Evolutionary conservation across 257 asterid genomes (phyloP).

Genomic region (Eucommia ulmoides): DNA sequence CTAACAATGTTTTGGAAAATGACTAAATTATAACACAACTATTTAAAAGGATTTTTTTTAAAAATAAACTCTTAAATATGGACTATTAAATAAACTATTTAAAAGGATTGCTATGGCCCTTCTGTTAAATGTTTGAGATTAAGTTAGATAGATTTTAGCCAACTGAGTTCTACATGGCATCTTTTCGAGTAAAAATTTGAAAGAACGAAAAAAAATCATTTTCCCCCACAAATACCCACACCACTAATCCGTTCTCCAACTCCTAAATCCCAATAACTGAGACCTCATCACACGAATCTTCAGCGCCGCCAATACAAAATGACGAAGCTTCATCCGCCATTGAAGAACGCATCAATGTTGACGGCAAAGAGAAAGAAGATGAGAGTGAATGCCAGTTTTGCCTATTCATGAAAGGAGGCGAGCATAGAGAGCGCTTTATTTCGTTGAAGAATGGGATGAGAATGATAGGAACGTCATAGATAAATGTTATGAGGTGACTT

Average conservation of each 20-base stretch:
- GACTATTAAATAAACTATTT: too few species aligned
- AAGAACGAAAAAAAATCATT: too few species aligned
- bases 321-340: constrained; percentile 1
- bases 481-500: constrained; percentile 44
- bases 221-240: too few species aligned
- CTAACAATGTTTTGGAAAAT: too few species aligned
- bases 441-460: constrained; percentile 59
- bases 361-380: constrained; percentile 32
- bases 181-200: too few species aligned
- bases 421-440: constrained; percentile 48
- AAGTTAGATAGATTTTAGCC: too few species aligned
- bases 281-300: constrained; percentile 11
- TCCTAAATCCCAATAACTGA: constrained; percentile 9
- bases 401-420: constrained; percentile 79
- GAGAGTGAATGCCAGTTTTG: constrained; percentile 77
- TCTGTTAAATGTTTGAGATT: too few species aligned
- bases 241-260: constrained; percentile 6
- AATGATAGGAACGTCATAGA: constrained; percentile 52
- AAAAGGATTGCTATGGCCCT: too few species aligned
- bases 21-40: too few species aligned
- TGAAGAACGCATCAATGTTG: constrained; percentile 10
- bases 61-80: too few species aligned
- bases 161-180: too few species aligned
- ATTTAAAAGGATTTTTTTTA: too few species aligned
- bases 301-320: constrained; percentile 21